A percentile compares a stretch with the other conserved stretches of the same genome.
Evolutionary conservation across 805 yeast species (phyloP).

Genomic region (Kodamaea kaohsiungensis): DNA sequence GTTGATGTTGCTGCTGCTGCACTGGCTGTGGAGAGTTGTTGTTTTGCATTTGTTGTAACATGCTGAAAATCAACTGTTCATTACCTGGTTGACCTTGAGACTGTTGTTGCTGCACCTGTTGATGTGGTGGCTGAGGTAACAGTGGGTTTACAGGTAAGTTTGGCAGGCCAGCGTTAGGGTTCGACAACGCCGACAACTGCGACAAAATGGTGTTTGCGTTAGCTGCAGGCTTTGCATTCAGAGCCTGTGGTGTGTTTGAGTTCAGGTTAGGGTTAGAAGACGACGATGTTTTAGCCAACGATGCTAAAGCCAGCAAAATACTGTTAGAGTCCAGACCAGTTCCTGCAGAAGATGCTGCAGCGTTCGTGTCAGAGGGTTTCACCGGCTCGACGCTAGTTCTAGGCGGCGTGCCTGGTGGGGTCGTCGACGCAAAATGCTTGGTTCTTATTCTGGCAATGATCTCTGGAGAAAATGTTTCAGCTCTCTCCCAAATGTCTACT

Average conservation of each 20-base stretch:
- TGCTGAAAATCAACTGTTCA: constrained; percentile 44
- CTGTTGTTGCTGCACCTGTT: constrained; percentile 12
- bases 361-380: constrained; percentile 15
- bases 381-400: constrained; percentile 24
- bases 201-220: constrained; percentile 43
- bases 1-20: constrained; percentile 1
- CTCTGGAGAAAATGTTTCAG: constrained; percentile 68
- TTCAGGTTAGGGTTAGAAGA: constrained; percentile 27
- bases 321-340: constrained; percentile 52
- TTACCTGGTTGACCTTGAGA: constrained; percentile 19
- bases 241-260: constrained; percentile 30
- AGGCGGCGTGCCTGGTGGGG: constrained; percentile 71
- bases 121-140: constrained; percentile 15
- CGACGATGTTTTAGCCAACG: constrained; percentile 50
- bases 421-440: constrained; percentile 61
- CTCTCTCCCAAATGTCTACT: constrained; percentile 90
- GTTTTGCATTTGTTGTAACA: constrained; percentile 54
- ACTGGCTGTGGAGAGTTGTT: constrained; percentile 10
- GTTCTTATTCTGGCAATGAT: constrained; percentile 56
- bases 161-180: constrained; percentile 10
- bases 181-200: constrained; percentile 43
- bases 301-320: constrained; percentile 68
- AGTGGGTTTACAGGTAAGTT: constrained; percentile 7
- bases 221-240: constrained; percentile 25
- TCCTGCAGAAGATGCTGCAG: constrained; percentile 1